These are phyloP conservation scores for Mortierella polycephala DNA, from an alignment of 371 early-diverging fungal species.

Conservation along the genomic window DNA sequence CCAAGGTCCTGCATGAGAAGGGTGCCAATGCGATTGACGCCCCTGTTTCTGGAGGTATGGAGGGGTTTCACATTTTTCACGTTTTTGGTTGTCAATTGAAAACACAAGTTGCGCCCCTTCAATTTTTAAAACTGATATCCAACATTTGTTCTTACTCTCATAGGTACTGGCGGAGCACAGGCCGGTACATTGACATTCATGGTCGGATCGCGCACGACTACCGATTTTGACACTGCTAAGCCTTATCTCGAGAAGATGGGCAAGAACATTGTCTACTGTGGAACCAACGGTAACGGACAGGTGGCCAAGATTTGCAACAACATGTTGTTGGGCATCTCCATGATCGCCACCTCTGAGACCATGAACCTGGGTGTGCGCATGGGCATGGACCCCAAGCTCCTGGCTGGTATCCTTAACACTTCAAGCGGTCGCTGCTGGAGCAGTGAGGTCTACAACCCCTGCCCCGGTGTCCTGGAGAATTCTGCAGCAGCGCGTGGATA, in stretches of 20 bases:
- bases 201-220: constrained; percentile 83
- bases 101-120: background rate
- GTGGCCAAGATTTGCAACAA: constrained; percentile 98
- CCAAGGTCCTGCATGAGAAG: constrained; percentile 63
- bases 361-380: constrained; percentile 88
- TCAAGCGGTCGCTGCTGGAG: constrained; percentile 93
- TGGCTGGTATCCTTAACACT: constrained; percentile 89
- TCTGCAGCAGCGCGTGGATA: constrained; percentile 91
- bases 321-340: constrained; percentile 92
- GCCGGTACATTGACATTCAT: constrained; percentile 96
- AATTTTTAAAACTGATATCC: background rate
- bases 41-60: constrained; percentile 93
- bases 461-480: constrained; percentile 84
- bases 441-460: constrained; percentile 93
- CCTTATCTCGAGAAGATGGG: constrained; percentile 87
- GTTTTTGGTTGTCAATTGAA: background rate
- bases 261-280: constrained; percentile 94
- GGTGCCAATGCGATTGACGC: constrained; percentile 88
- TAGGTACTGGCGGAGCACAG: constrained; percentile 87
- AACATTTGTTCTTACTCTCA: background rate
- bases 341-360: constrained; percentile 94
- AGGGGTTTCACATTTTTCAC: background rate
- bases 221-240: constrained; percentile 74
- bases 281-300: constrained; percentile 88
- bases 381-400: constrained; percentile 91